Evolutionary conservation across 2,329 filamentous ascomycete species (phyloP).

Genomic region (Xylariaceae sp.): DNA sequence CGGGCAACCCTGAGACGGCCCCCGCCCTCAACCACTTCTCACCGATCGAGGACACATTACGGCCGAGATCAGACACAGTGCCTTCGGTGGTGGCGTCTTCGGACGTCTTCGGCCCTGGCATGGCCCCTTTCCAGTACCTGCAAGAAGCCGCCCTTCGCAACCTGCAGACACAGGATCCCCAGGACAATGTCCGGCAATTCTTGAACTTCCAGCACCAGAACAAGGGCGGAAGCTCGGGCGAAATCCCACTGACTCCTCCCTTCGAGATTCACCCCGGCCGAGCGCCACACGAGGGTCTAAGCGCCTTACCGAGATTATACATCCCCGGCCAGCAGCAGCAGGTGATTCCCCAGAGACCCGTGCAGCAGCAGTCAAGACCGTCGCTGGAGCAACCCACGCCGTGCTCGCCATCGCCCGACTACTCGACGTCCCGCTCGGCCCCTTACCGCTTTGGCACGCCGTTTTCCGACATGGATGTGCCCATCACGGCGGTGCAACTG

Average conservation of each 20-base stretch:
- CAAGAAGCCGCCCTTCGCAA: conserved; percentile 68
- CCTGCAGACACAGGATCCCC: conserved; percentile 69
- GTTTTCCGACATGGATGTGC: conserved; percentile 85
- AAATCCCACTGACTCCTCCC: conserved; percentile 64
- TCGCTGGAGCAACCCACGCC: conserved; percentile 38
- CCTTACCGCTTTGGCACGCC: conserved; percentile 78
- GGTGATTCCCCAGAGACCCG: conserved; percentile 16
- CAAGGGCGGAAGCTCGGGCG: conserved; percentile 36
- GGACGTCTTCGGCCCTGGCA: conserved; percentile 70
- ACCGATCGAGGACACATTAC: conserved; percentile 46
- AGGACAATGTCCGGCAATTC: conserved; percentile 91
- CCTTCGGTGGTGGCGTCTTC: conserved; percentile 88
- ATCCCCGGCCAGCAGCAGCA: conserved; percentile 43
- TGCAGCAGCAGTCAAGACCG: conserved; percentile 25
- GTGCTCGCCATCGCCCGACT: conserved; percentile 50
- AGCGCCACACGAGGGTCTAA: conserved; percentile 50
- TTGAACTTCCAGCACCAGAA: conserved; percentile 69
- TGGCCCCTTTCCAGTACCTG: conserved; percentile 62
- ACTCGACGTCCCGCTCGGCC: conserved; percentile 54
- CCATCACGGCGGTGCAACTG: conserved; percentile 65
- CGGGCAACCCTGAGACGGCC: conserved; percentile 67
- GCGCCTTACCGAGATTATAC: conserved; percentile 56
- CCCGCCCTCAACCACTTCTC: conserved; percentile 49
- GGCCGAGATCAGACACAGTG: conserved; percentile 68
- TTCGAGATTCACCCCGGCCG: conserved; percentile 56